These are phyloP conservation scores for Mucuna pruriens DNA, from an alignment of 306 rosid species.

Conservation along the genomic window DNA sequence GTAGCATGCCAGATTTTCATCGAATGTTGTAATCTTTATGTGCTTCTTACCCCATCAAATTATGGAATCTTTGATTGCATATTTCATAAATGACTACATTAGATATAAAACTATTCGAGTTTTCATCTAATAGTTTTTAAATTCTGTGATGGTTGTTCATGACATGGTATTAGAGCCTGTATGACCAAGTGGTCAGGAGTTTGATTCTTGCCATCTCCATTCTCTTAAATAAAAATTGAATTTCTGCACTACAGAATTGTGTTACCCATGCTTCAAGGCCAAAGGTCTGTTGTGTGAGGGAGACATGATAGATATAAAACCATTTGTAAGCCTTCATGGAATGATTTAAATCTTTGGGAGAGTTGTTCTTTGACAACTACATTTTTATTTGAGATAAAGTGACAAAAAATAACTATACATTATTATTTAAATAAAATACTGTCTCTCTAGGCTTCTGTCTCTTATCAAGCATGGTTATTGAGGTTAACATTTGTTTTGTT, in stretches of 20 bases:
- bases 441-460: constrained; percentile 1
- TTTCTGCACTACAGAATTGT: not conserved
- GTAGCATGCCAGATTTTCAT: constrained; percentile 7
- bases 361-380: not conserved
- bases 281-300: constrained; percentile 9
- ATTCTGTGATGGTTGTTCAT: not conserved
- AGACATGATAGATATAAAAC: not conserved
- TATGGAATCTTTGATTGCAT: constrained; percentile 24
- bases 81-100: not conserved
- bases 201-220: not conserved
- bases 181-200: not conserved
- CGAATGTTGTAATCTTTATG: not conserved
- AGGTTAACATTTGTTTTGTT: not conserved
- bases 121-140: not conserved
- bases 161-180: not conserved
- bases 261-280: not conserved
- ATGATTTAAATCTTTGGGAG: not conserved
- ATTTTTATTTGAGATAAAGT: constrained; percentile 12
- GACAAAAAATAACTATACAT: constrained; percentile 8
- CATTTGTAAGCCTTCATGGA: not conserved
- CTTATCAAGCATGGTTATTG: not conserved
- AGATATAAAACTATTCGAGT: constrained; percentile 1
- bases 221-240: not conserved
- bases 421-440: not conserved
- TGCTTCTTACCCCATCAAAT: not conserved